These are phyloP conservation scores for Phytopythium kandeliae DNA, from an alignment of 352 stramenopile genomes.

Conservation along the genomic window DNA sequence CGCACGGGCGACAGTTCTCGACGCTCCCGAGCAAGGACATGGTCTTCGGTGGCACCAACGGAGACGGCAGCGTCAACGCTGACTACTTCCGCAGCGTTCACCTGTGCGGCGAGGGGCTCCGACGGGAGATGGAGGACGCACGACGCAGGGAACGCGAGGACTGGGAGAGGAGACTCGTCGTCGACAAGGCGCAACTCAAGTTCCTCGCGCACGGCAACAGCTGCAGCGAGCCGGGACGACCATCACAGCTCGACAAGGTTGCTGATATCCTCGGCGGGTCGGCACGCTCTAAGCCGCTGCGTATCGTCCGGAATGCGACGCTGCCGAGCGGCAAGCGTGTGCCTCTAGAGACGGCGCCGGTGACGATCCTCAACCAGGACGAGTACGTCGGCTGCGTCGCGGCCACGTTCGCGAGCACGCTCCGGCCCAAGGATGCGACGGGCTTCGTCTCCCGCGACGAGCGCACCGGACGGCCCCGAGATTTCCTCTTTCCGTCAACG, in stretches of 20 bases:
- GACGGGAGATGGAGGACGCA: constrained; percentile 68
- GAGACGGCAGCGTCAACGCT: constrained; percentile 47
- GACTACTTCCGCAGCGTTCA: constrained; percentile 87
- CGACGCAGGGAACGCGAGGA: constrained; percentile 54
- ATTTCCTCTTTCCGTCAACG: constrained; percentile 59
- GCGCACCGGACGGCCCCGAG: constrained; percentile 28
- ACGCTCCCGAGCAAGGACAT: constrained; percentile 83
- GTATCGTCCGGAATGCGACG: constrained; percentile 72
- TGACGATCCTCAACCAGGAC: constrained; percentile 68
- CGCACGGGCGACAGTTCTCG: constrained; percentile 34
- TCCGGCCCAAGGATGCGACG: constrained; percentile 28
- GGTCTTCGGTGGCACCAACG: constrained; percentile 84
- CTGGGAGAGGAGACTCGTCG: constrained; percentile 78
- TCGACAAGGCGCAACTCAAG: constrained; percentile 82
- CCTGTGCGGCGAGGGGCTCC: constrained; percentile 73
- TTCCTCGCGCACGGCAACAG: constrained; percentile 87
- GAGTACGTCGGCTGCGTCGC: constrained; percentile 47
- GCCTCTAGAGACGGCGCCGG: constrained; percentile 45
- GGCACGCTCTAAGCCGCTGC: constrained; percentile 53
- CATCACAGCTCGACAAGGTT: constrained; percentile 73
- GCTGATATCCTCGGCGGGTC: constrained; percentile 60
- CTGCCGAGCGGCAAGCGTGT: constrained; percentile 73
- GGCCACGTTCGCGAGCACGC: constrained; percentile 40
- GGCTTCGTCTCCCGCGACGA: constrained; percentile 32
- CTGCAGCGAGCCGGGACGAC: constrained; percentile 48